These are phyloP conservation scores for Mortierella sp. DNA, from an alignment of 371 early-diverging fungal species.

Conservation along the genomic window DNA sequence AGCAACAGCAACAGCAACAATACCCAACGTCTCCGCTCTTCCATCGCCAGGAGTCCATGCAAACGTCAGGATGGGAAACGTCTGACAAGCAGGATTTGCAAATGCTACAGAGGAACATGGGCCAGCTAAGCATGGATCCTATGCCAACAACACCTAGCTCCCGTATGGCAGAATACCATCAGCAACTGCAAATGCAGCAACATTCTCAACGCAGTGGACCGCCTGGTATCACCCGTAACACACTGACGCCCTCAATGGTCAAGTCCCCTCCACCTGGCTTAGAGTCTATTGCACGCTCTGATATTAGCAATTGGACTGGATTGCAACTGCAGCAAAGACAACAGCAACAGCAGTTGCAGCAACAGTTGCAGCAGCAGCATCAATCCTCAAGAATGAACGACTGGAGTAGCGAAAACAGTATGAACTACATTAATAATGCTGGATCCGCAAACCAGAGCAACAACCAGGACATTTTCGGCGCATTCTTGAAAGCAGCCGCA, in stretches of 20 bases:
- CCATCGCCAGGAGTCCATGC: conserved; percentile 29
- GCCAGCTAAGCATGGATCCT: conserved; percentile 41
- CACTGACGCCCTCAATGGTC: conserved; percentile 27
- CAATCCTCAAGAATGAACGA: conserved; percentile 23
- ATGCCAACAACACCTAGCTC: conserved; percentile 44
- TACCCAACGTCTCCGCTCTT: conserved; percentile 27
- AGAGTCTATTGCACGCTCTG: conserved; percentile 31
- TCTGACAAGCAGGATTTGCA: conserved; percentile 26
- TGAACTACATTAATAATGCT: conserved; percentile 2
- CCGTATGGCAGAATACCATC: conserved; percentile 58
- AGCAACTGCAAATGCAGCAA: conserved; percentile 60
- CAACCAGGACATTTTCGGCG: conserved; percentile 76
- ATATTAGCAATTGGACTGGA: conserved; percentile 29
- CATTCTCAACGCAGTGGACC: conserved; percentile 50
- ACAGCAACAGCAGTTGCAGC: conserved; percentile 55
- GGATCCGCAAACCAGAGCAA: conserved; percentile 17
- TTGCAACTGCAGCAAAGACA: conserved; percentile 41
- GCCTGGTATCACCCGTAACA: conserved; percentile 42
- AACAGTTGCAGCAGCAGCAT: conserved; percentile 39
- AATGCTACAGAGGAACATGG: conserved; percentile 28
- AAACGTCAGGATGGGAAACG: conserved; percentile 19
- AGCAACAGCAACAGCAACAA: conserved; percentile 43
- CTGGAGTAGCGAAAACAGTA: conserved; percentile 20
- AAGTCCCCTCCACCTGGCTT: conserved; percentile 53
- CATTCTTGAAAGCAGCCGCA: conserved; percentile 78